Evolutionary conservation across 768 basidiomycete genomes (phyloP).

Genomic region (Tephrocybe rancida): DNA sequence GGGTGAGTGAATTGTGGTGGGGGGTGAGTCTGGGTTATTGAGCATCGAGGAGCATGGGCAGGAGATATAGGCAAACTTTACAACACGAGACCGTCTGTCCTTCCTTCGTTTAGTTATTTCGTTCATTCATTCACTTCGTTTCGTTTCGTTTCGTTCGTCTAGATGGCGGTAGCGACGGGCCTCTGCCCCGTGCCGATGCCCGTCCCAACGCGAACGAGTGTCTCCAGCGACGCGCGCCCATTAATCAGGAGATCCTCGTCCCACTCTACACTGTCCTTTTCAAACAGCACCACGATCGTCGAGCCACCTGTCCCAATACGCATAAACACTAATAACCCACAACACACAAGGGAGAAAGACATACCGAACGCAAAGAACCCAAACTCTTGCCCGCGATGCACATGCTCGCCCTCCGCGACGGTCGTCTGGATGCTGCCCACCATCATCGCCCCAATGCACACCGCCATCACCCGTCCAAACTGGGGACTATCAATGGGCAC

Average conservation of each 20-base stretch:
- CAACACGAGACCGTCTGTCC: too few species aligned
- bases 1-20: too few species aligned
- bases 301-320: conserved; percentile 65
- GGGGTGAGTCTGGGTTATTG: too few species aligned
- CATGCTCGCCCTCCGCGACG: conserved; percentile 78
- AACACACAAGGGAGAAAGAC: conserved; percentile 23
- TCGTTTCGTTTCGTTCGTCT: background rate
- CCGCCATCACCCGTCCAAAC: conserved; percentile 91
- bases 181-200: conserved; percentile 59
- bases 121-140: too few species aligned
- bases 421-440: conserved; percentile 89
- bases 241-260: conserved; percentile 90
- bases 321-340: background rate
- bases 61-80: too few species aligned
- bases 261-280: conserved; percentile 84
- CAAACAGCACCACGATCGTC: conserved; percentile 89
- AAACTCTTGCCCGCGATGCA: conserved; percentile 87
- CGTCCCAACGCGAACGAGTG: conserved; percentile 86
- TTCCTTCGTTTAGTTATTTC: too few species aligned
- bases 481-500: conserved; percentile 88
- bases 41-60: too few species aligned
- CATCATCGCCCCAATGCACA: conserved; percentile 95
- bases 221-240: conserved; percentile 85
- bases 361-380: conserved; percentile 95
- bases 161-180: background rate